Evolutionary conservation across 176 grass and related monocot species (phyloP), one percentile per base, ranked within the genome.

Genomic region (Poa annua): DNA sequence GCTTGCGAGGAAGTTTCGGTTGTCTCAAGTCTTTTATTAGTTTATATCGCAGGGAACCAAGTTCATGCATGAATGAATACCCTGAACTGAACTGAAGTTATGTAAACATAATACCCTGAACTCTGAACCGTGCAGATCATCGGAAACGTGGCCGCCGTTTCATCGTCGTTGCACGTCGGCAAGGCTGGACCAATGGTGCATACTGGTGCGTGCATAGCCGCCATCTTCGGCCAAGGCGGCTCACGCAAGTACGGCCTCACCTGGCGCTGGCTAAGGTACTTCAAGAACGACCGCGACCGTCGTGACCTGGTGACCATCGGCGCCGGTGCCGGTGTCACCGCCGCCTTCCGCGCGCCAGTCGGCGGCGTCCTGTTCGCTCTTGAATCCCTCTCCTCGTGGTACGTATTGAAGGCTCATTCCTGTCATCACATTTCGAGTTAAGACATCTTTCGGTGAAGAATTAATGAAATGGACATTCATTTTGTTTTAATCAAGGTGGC

Each of bases 111-210:
- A 62, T 62, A 62, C n/a, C 11, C 26, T 64, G 61, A 71, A 71
- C n/a, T 47, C 84, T 4, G 25, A 77, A 38, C 16, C 4, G 5
- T 65, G 59, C 87, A 98, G 96, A 71, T 93, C 48, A 54, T 93
- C 49, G 96, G 96, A 4, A 89, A 81, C 72, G 88, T 95, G 44
- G 72, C 92, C 50, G 86, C 91, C 5, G 96, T 95, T 12, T 98
- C 96, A 5, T 98, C 96, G 29, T 98, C 92, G 15, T 87, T 98
- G 62, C 92, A 98, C 85, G 83, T 98, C 14, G 96, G 96, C 77
- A 95, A 95, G 66, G 96, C 92, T 4, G 96, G 96, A 1, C 92
- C 96, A 14, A 98, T 98, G 96, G 96, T 98, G 39, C 96, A 98
- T 85, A 98, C 91, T 11, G 96, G 96, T 29, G 96, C 92, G 83